A percentile compares a stretch with the other conserved stretches of the same genome.
Evolutionary conservation across 2,329 filamentous ascomycete genomes (phyloP).

Genomic region (Phoma herbarum): DNA sequence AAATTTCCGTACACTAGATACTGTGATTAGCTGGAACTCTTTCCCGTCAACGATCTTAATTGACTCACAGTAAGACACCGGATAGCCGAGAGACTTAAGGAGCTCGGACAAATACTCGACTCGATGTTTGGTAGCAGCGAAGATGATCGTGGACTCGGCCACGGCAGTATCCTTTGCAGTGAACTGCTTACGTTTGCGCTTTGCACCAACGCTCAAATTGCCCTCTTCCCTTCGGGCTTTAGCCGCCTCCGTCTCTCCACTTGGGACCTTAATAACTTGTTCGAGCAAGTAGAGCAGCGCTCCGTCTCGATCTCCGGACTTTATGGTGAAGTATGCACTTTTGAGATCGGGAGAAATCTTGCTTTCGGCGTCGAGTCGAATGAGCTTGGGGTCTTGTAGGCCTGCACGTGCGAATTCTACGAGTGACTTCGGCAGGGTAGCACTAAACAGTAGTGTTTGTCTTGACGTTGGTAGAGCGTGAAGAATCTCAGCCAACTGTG

Average conservation of each 20-base stretch:
- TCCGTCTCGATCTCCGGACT: constrained; percentile 92
- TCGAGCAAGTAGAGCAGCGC: constrained; percentile 88
- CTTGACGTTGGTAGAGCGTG: constrained; percentile 83
- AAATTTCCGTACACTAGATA: constrained; percentile 81
- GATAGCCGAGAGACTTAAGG: constrained; percentile 82
- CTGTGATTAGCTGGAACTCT: neutral
- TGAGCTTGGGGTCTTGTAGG: constrained; percentile 87
- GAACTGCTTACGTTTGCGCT: constrained; percentile 72
- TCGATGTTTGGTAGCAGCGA: constrained; percentile 94
- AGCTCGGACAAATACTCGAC: constrained; percentile 90
- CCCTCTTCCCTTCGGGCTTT: constrained; percentile 57
- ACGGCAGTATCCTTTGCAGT: constrained; percentile 76
- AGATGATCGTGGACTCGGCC: constrained; percentile 91
- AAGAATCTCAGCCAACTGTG: constrained; percentile 91
- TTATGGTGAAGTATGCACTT: constrained; percentile 92
- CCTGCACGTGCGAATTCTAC: constrained; percentile 96
- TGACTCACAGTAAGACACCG: constrained; percentile 74
- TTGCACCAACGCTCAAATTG: constrained; percentile 65
- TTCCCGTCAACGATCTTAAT: neutral
- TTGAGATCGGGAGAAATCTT: constrained; percentile 97
- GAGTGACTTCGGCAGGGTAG: constrained; percentile 89
- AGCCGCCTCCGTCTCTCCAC: constrained; percentile 66
- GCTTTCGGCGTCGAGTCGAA: constrained; percentile 90
- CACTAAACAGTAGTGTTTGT: constrained; percentile 94
- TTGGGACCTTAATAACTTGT: constrained; percentile 91